Conservation (phyloP, 1,284 basidiomycete genomes). For the Leccinum discolor region DNA sequence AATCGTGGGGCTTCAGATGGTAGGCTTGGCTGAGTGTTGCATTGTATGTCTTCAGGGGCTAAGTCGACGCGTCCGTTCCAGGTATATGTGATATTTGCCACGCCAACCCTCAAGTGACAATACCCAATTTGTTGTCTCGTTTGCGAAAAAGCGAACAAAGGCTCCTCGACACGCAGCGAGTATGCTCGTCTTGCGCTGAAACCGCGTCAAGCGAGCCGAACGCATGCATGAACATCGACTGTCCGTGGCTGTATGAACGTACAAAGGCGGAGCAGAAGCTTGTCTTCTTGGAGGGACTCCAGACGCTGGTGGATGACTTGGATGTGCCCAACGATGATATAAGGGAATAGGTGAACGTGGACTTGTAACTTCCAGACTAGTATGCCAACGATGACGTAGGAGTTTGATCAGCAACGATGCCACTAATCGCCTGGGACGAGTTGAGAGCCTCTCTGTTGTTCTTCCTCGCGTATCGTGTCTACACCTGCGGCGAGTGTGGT, state of each 20-base stretch:
- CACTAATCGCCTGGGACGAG: accelerated
- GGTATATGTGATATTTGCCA: constrained; percentile 73
- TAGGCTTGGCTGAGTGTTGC: constrained; percentile 27
- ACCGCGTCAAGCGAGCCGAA: constrained; percentile 61
- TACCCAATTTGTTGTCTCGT: constrained; percentile 60
- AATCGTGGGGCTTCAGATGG: constrained; percentile 56
- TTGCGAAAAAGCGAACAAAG: constrained; percentile 60
- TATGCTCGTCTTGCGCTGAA: constrained; percentile 74
- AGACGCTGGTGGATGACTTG: constrained; percentile 35
- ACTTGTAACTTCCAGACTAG: constrained; percentile 4
- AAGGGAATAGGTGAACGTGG: neutral
- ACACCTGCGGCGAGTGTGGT: no score
- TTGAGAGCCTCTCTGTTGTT: accelerated
- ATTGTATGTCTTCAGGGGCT: neutral
- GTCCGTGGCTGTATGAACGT: constrained; percentile 78
- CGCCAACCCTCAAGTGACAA: constrained; percentile 52
- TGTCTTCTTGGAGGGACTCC: constrained; percentile 42
- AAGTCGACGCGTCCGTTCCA: constrained; percentile 26
- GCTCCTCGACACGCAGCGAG: constrained; percentile 55
- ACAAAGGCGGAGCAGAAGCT: constrained; percentile 63
- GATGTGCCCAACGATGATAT: constrained; percentile 11
- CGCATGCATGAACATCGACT: constrained; percentile 83
- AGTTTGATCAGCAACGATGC: neutral
- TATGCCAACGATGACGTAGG: neutral
- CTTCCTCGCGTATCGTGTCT: no score